These are phyloP conservation scores for Crithidia thermophila DNA, from an alignment of 208 protist species.

Conservation along the genomic window DNA sequence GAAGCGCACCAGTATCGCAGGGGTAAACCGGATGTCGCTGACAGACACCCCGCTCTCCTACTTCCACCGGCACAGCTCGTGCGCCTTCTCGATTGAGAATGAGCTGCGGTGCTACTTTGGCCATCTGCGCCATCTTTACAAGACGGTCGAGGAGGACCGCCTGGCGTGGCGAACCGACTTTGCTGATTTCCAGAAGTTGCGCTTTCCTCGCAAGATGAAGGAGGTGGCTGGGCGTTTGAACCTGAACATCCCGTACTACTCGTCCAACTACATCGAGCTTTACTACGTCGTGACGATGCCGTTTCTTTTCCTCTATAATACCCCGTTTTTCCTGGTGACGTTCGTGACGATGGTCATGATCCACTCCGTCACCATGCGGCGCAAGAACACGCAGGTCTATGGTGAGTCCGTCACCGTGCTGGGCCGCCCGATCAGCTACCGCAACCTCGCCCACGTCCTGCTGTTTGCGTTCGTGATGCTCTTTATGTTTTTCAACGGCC, in stretches of 20 bases:
- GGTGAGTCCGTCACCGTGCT: conserved; percentile 31
- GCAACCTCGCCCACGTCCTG: conserved; percentile 42
- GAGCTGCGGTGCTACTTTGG: conserved; percentile 24
- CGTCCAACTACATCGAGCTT: conserved; percentile 74
- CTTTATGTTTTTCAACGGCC: conserved; percentile 53
- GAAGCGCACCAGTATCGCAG: neutral
- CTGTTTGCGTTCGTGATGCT: conserved; percentile 40
- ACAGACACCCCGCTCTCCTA: conserved; percentile 32
- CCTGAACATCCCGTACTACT: conserved; percentile 87
- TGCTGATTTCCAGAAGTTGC: conserved; percentile 55
- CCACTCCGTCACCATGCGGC: conserved; percentile 42
- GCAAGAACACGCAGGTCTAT: conserved; percentile 32
- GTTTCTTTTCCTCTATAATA: conserved; percentile 69
- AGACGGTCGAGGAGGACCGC: conserved; percentile 48
- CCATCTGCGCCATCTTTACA: conserved; percentile 23
- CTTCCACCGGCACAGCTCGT: conserved; percentile 33
- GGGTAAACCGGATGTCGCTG: conserved; percentile 8
- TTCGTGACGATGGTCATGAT: conserved; percentile 38
- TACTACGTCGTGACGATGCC: conserved; percentile 62
- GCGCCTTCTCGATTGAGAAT: conserved; percentile 28
- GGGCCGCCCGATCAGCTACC: conserved; percentile 48
- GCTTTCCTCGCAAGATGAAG: conserved; percentile 40
- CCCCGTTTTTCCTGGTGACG: conserved; percentile 54
- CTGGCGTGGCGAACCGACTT: conserved; percentile 84
- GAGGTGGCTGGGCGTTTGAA: conserved; percentile 65